These are phyloP conservation scores for Dioszegia hungarica DNA, from an alignment of 768 basidiomycete species.

Conservation along the genomic window DNA sequence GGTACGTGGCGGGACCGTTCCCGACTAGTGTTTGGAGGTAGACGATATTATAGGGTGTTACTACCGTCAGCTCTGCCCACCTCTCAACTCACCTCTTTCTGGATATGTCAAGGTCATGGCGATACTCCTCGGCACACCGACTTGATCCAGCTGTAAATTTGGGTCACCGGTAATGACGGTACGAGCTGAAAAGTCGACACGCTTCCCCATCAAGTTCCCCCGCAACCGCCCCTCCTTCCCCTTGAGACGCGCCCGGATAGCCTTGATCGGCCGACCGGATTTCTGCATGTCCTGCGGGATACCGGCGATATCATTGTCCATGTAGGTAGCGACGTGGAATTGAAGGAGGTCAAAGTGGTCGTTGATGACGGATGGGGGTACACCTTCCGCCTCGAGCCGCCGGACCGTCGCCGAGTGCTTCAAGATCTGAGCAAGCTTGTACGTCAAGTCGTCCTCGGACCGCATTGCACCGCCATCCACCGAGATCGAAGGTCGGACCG, in stretches of 20 bases:
- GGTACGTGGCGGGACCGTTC: constrained; percentile 90
- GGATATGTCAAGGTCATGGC: constrained; percentile 98
- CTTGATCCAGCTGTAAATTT: constrained; percentile 90
- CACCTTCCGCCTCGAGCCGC: constrained; percentile 90
- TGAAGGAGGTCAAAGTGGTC: constrained; percentile 95
- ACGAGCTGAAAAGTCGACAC: constrained; percentile 97
- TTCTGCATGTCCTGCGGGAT: constrained; percentile 96
- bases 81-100: constrained; percentile 66
- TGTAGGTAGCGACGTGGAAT: constrained; percentile 98
- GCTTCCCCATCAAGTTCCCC: constrained; percentile 98
- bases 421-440: constrained; percentile 94
- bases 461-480: constrained; percentile 95
- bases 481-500: constrained; percentile 95
- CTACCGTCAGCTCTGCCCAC: constrained; percentile 50
- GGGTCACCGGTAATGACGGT: constrained; percentile 99
- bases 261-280: constrained; percentile 94
- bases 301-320: constrained; percentile 99
- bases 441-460: constrained; percentile 96
- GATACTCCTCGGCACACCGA: constrained; percentile 90
- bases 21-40: constrained; percentile 91
- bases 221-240: constrained; percentile 97
- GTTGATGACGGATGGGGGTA: constrained; percentile 88
- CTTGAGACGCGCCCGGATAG: constrained; percentile 94
- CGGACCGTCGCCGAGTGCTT: constrained; percentile 89
- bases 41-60: constrained; percentile 93